Evolutionary conservation across 345 rosid species (phyloP).

Genomic region (Luvunga scandens): DNA sequence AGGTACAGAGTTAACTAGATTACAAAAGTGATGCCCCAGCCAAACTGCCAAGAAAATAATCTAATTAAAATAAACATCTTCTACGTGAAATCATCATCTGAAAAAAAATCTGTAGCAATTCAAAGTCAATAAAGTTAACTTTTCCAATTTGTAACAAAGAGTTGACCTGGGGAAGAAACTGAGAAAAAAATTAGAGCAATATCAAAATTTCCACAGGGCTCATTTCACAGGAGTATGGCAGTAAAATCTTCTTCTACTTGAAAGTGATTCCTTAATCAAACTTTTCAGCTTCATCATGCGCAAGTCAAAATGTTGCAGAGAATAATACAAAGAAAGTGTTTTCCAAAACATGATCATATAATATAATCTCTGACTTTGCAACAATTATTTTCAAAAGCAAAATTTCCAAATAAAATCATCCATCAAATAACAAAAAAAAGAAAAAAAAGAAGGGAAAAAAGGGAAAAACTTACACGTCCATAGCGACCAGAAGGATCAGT

Average conservation of each 20-base stretch:
- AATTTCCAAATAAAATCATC: neutral
- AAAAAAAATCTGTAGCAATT: neutral
- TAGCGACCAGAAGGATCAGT: conserved; percentile 89
- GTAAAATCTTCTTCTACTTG: neutral
- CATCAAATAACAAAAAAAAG: neutral
- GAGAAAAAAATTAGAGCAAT: neutral
- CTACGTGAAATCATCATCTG: neutral
- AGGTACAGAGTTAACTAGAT: neutral
- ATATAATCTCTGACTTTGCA: too few species aligned
- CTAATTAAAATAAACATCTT: neutral
- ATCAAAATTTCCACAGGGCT: neutral
- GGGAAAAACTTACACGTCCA: conserved; percentile 66
- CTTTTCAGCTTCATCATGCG: neutral
- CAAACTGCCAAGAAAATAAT: neutral
- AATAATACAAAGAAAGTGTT: neutral
- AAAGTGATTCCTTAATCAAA: neutral
- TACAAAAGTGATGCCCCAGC: neutral
- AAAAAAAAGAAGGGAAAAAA: neutral
- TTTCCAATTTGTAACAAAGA: neutral
- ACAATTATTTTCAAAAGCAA: neutral
- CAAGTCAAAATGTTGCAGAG: neutral
- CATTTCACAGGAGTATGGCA: neutral
- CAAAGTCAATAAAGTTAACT: neutral
- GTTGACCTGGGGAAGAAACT: neutral
- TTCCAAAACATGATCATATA: too few species aligned